Conservation (phyloP, 805 yeast species). For the Schwanniomyces occidentalis region DNA sequence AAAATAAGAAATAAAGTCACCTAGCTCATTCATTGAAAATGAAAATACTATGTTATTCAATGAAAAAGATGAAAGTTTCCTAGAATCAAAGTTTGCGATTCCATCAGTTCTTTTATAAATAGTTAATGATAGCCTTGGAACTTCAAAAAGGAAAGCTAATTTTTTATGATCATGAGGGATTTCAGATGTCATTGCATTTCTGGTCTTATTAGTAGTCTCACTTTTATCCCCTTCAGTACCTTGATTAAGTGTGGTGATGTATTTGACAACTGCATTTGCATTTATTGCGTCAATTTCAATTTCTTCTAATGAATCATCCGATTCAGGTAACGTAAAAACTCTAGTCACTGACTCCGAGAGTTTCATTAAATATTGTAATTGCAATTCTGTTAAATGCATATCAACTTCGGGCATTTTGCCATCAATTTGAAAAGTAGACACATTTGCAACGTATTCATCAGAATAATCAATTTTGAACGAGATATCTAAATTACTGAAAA, state of each 20-base stretch:
- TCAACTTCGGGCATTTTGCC: constrained; percentile 67
- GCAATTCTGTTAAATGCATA: constrained; percentile 70
- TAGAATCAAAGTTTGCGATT: constrained; percentile 31
- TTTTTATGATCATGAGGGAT: constrained; percentile 31
- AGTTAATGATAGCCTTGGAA: constrained; percentile 66
- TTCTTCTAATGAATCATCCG: constrained; percentile 45
- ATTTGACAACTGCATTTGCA: constrained; percentile 53
- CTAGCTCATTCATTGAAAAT: constrained; percentile 52
- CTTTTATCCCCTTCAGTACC: constrained; percentile 8
- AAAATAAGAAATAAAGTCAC: constrained; percentile 59
- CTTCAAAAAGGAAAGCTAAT: constrained; percentile 51
- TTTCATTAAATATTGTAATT: constrained; percentile 56
- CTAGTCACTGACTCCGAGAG: constrained; percentile 55
- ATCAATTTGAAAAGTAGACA: constrained; percentile 50
- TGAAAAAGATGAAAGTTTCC: constrained; percentile 39
- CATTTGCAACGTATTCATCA: constrained; percentile 34
- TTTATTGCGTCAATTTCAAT: constrained; percentile 61
- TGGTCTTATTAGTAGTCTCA: neutral
- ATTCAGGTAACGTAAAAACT: constrained; percentile 47
- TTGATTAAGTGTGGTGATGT: no score
- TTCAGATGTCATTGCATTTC: no score
- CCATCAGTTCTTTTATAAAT: constrained; percentile 54
- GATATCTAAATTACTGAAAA: constrained; percentile 66
- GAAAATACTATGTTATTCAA: constrained; percentile 57
- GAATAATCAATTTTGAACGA: constrained; percentile 57